A percentile compares a stretch with the other conserved stretches of the same genome.
phyloP scores from a whole-genome alignment of 2,329 filamentous ascomycete genomes.

The Stemphylium vesicarium region DNA sequence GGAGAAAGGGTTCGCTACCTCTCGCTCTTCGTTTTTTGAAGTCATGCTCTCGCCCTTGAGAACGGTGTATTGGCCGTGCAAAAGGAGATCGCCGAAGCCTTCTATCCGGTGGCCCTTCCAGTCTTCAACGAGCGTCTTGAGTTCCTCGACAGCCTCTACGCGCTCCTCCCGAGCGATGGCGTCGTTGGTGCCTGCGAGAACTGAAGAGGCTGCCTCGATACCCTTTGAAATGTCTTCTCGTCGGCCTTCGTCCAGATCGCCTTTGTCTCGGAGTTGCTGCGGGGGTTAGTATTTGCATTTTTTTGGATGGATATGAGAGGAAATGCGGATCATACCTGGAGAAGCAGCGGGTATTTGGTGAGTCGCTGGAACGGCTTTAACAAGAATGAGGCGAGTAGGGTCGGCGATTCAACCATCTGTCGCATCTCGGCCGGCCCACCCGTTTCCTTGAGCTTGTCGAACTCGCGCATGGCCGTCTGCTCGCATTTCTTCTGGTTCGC shows the following conservation, averaged over 20 bases:
- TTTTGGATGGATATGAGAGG: conserved; percentile 1
- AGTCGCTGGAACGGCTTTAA: conserved; percentile 96
- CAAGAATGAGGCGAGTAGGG: conserved; percentile 88
- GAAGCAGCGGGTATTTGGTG: conserved; percentile 89
- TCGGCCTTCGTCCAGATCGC: conserved; percentile 70
- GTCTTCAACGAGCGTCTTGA: conserved; percentile 85
- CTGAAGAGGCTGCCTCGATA: conserved; percentile 80
- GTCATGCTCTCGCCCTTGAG: conserved; percentile 79
- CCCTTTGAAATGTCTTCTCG: conserved; percentile 76
- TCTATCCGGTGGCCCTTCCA: conserved; percentile 95
- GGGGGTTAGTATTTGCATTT: conserved; percentile 11
- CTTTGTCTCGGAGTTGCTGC: conserved; percentile 86
- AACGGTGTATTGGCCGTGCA: conserved; percentile 90
- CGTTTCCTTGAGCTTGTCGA: conserved; percentile 81
- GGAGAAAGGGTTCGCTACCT: conserved; percentile 61
- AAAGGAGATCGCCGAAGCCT: conserved; percentile 85
- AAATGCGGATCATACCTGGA: conserved; percentile 67
- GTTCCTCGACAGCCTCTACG: conserved; percentile 80
- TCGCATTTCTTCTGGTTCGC: conserved; percentile 94
- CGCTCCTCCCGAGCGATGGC: conserved; percentile 89
- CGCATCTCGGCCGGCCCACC: conserved; percentile 67
- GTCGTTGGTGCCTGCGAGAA: conserved; percentile 85
- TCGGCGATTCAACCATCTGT: conserved; percentile 83
- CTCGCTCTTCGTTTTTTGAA: conserved; percentile 83
- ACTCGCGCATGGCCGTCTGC: conserved; percentile 80